Evolutionary conservation across 768 basidiomycete genomes (phyloP), one percentile per base, ranked within the genome.

Genomic region (Russula ochroleuca): DNA sequence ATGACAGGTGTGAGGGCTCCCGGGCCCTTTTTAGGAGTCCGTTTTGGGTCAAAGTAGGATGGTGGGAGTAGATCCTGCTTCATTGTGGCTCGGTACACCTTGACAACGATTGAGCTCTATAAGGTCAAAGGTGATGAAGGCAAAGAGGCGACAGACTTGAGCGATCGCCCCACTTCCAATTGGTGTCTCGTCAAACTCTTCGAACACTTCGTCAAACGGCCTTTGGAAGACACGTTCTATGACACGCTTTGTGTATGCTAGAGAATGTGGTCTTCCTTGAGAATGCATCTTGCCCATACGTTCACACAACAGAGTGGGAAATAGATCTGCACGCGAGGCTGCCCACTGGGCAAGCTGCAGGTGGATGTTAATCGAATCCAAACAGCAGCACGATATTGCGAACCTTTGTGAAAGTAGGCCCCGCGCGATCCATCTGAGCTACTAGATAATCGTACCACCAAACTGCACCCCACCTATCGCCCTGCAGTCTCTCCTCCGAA

Each of bases 141-240:
- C n/a, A 33, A 23, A 21, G 40, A 55, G 21, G 50, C 17, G 50
- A 68, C 72, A 53, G 65, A 83, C 86, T 77, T 99, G 97, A 21
- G 96, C 97, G 66, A 99, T 97, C n/a, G 97, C 95, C 28, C 97
- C 97, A 11, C 90, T 91, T n/a, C 97, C 97, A 57, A 99, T 96
- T 5, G 97, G 95, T 6, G 72, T 78, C 63, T 85, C 80, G 61
- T 92, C 85, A 71, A 99, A 98, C 61, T 90, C 83, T 68, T 93
- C 91, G 69, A 99, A 98, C 13, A 98, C 90, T 14, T 97, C 81
- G 5, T 87, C 80, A 70, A 99, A 97, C 5, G 86, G 84, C 41
- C 84, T 80, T 53, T 86, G 84, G 73, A 98, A 98, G 21, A 92
- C 92, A 4, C 78, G 75, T 73, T 96, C 89, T 67, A 99, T 86